Percentiles rank a stretch among this genome's conserved stretches.
phyloP scores from a whole-genome alignment of 768 basidiomycete species.

The Lentinula sp. region DNA sequence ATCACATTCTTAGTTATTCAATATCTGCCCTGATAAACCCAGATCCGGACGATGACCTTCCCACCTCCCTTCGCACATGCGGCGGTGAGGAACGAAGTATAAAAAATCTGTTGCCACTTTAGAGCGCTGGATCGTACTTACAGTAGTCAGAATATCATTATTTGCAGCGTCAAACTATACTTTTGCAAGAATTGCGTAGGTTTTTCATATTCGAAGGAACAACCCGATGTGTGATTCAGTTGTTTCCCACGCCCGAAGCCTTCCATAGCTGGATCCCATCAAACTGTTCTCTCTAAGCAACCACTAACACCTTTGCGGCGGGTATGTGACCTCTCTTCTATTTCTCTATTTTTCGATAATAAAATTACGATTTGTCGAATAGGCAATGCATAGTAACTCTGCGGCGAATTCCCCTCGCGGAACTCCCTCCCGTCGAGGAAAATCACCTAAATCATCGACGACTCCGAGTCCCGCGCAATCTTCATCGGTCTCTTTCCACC shows the following conservation, averaged over 20 bases:
- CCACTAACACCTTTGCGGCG: slow-evolving; percentile 2
- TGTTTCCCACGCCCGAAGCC: not conserved
- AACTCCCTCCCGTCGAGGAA: slow-evolving; percentile 56
- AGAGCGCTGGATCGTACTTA: not conserved
- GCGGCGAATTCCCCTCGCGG: slow-evolving; percentile 47
- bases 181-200: not conserved
- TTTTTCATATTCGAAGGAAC: not conserved
- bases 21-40: slow-evolving; percentile 2
- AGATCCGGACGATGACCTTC: slow-evolving; percentile 2
- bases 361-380: not conserved
- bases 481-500: slow-evolving; percentile 36
- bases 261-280: not conserved
- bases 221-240: not conserved
- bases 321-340: not conserved
- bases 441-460: slow-evolving; percentile 47
- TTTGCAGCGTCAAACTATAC: not conserved
- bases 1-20: not conserved
- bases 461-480: slow-evolving; percentile 42
- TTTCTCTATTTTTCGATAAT: not conserved
- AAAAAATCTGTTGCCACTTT: not conserved
- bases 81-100: not conserved
- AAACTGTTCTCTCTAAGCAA: not conserved
- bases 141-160: not conserved
- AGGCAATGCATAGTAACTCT: slow-evolving; percentile 37
- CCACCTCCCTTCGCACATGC: slow-evolving; percentile 1